Conservation (phyloP, 2,329 filamentous ascomycete genomes). For the Beauveria australis region DNA sequence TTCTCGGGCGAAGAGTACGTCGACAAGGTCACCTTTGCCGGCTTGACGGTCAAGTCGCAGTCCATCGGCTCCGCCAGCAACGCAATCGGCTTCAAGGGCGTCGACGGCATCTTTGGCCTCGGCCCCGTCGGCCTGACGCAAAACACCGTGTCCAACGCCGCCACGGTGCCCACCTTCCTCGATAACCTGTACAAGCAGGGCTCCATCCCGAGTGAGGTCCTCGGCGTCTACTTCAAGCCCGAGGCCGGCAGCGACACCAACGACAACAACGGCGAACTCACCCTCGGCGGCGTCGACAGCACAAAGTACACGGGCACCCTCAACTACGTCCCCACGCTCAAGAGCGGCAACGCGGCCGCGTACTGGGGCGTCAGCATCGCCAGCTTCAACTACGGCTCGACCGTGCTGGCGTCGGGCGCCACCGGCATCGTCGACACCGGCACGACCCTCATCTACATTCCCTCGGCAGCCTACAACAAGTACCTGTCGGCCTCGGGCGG, state of each 20-base stretch:
- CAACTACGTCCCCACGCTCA: slow-evolving; percentile 15
- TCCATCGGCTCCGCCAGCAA: slow-evolving; percentile 7
- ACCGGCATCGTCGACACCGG: slow-evolving; percentile 20
- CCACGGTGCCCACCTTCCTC: slow-evolving; percentile 20
- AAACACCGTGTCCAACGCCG: slow-evolving; percentile 18
- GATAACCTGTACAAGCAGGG: slow-evolving; percentile 22
- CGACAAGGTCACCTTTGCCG: slow-evolving; percentile 23
- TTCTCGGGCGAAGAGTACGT: slow-evolving; percentile 21
- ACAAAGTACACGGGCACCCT: slow-evolving; percentile 16
- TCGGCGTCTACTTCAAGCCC: slow-evolving; percentile 21
- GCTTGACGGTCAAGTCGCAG: slow-evolving; percentile 17
- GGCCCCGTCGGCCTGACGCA: slow-evolving; percentile 20
- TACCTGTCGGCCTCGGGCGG: slow-evolving; percentile 21
- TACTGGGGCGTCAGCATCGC: slow-evolving; percentile 20
- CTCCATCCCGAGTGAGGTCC: slow-evolving; percentile 20
- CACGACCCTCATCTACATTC: slow-evolving; percentile 21
- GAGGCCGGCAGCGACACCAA: slow-evolving; percentile 18
- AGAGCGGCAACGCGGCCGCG: slow-evolving; percentile 10
- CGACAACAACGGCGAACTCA: slow-evolving; percentile 19
- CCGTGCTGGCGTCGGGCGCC: slow-evolving; percentile 12
- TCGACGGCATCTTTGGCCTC: slow-evolving; percentile 14
- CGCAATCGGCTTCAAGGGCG: slow-evolving; percentile 7
- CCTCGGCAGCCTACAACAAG: slow-evolving; percentile 19
- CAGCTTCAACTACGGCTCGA: slow-evolving; percentile 18
- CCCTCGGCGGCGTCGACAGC: slow-evolving; percentile 17